Percentiles rank a stretch among this genome's conserved stretches.
Evolutionary conservation across 2,329 filamentous ascomycete genomes (phyloP).

Genomic region (Pyricularia sp.): DNA sequence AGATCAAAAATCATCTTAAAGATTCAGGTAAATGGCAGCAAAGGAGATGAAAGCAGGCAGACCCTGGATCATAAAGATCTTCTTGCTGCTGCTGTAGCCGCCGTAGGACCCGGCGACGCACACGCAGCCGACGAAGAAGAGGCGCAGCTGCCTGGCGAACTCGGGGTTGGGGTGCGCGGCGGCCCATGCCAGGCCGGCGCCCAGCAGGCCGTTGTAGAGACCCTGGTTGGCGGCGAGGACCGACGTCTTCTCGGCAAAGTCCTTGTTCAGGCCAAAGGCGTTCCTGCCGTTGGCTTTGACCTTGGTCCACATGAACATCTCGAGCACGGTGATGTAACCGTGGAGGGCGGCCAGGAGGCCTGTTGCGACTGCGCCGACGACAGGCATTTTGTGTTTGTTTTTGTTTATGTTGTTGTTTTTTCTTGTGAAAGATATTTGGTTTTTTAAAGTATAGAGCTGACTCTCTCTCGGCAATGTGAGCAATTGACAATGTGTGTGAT

Average conservation of each 20-base stretch:
- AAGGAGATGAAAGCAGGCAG: conserved; percentile 20
- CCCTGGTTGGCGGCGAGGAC: conserved; percentile 36
- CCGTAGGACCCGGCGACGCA: conserved; percentile 31
- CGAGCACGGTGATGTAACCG: conserved; percentile 34
- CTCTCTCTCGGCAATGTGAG: not conserved
- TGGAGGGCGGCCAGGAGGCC: conserved; percentile 27
- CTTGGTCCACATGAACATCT: conserved; percentile 35
- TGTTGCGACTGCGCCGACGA: conserved; percentile 14
- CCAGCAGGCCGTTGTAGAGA: conserved; percentile 40
- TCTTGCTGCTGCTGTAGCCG: conserved; percentile 24
- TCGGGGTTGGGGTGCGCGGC: conserved; percentile 28
- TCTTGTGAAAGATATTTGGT: not conserved
- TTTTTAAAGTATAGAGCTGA: not conserved
- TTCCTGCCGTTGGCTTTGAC: conserved; percentile 26
- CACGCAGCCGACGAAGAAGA: conserved; percentile 36
- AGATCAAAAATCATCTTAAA: not conserved
- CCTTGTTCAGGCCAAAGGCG: conserved; percentile 28
- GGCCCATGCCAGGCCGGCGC: conserved; percentile 33
- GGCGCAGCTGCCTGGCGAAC: conserved; percentile 27
- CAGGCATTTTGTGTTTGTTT: conserved; percentile 7
- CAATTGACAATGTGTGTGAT: not conserved
- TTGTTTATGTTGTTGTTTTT: not conserved
- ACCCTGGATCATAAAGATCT: conserved; percentile 31
- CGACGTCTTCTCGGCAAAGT: conserved; percentile 31
- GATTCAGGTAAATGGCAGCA: conserved; percentile 13